Evolutionary conservation across 169 alveolate species (phyloP).

Genomic region (Plasmodium cynomolgi): DNA sequence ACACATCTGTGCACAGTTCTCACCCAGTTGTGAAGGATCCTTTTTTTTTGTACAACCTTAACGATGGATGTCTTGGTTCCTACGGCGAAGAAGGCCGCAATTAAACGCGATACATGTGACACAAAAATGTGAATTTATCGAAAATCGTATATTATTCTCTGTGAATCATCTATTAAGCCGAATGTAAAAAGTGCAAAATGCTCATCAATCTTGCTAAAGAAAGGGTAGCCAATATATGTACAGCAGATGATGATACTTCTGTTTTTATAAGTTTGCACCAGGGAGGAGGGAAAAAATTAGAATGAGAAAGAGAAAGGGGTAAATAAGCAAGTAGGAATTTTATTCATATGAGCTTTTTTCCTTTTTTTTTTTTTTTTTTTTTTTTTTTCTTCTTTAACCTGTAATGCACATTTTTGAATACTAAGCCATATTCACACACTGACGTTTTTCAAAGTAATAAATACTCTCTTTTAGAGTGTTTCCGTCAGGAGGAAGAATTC

Average conservation of each 20-base stretch:
- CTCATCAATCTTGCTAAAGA: background rate
- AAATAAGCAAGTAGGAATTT: background rate
- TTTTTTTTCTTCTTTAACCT: background rate
- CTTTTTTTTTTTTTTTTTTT: background rate
- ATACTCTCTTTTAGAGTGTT: background rate
- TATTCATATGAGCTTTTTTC: background rate
- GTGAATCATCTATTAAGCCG: constrained; percentile 4
- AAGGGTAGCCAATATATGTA: background rate
- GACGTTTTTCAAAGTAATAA: background rate
- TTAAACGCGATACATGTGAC: constrained; percentile 2
- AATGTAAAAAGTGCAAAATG: background rate
- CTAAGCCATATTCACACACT: background rate
- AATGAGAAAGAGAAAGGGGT: background rate
- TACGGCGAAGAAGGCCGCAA: constrained; percentile 23
- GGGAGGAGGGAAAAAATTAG: background rate
- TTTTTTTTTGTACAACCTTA: background rate
- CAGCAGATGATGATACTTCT: background rate
- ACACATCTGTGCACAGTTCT: background rate
- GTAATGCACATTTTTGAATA: background rate
- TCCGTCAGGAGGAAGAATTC: background rate
- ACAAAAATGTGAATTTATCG: background rate
- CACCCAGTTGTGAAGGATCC: background rate
- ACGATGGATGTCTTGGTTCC: constrained; percentile 49
- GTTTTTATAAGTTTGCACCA: background rate
- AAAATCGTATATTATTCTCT: background rate